Evolutionary conservation across 305 asterid species (phyloP), one percentile per base, ranked within the genome.

Genomic region (Striga hermonthica): DNA sequence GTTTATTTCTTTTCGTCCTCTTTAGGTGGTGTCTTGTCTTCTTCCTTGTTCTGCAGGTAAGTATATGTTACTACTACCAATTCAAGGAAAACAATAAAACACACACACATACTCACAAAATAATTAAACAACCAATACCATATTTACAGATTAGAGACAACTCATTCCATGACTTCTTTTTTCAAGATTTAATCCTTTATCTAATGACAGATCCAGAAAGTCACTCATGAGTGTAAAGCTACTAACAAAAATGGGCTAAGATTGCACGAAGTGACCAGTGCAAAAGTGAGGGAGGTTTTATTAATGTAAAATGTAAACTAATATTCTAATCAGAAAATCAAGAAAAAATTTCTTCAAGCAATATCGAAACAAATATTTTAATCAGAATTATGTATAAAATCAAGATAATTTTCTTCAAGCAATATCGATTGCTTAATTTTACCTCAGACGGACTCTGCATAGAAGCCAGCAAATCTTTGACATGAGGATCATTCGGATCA

Each of bases 401-500:
- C 9, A 38, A 34, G 41, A 12, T 40, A 31, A 8, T 36, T 74
- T 44, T 47, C 56, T 62, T 44, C 49, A 35, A 60, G 35, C 36
- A 57, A 65, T 8, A 57, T 68, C 10, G 52, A 13, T 13, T 31
- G 15, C 12, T 39, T 39, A 72, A 67, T 84, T 78, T 31, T 70
- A 85, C 95, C 89, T 85, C 89, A 14, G 93, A 67, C 70, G 80
- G 87, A 73, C 65, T 82, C 61, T 88, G 95, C 90, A 85, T 80
- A 35, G 93, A 85, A 28, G 93, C 87, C 60, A 88, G 90, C 72
- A 83, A 73, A 72, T 83, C 90, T 79, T 76, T 83, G 65, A 88
- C 89, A 3, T 84, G 82, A 54, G 93, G 90, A 60, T 88, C 93
- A 54, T 88, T 88, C 65, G 90, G 93, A 79, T 85, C 95, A 74